Evolutionary conservation across 129 eudicot genomes (phyloP), one percentile per base, ranked within the genome.

Genomic region (Glebionis coronaria): DNA sequence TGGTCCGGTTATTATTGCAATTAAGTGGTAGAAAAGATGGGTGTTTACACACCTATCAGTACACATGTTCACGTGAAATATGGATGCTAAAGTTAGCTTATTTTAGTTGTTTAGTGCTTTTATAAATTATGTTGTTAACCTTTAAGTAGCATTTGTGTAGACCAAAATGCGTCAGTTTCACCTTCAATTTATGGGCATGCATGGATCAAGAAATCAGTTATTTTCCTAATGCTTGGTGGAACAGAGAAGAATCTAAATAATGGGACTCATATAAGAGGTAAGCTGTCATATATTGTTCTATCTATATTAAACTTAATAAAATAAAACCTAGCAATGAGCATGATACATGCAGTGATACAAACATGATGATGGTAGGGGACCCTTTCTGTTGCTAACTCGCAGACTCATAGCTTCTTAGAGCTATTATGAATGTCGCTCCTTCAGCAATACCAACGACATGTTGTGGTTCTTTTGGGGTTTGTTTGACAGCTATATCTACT

Each of bases 361-460:
- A 94, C 83, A 94, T 94, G 99, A 94, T 94, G 99, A 94, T 94
- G 99, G 99, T 94, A 73, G 99, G 97, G 18, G 99, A 94, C 78
- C 99, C 99, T 44, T n/a, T 94, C 99, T 72, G 97, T 94, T 77
- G 97, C 99, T 47, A 94, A 94, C 70, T 94, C 99, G 45, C 99
- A n/a, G n/a, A n/a, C n/a, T n/a, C n/a, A n/a, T n/a, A 94, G 80
- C 87, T 94, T 78, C 84, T 94, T 60, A 87, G 99, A 81, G 97
- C 97, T 60, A 94, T 94, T 51, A 94, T 94, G 95, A 89, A 94
- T 72, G 89, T 94, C 76, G 95, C 99, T 31, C 99, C 99, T 71
- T 68, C 89, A 56, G 97, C 99, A 67, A 89, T 94, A 55, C 89
- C 99, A 47, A 94, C 99, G 42, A 94, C 99, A 9, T 97, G 99